phyloP scores from a whole-genome alignment of 2,329 filamentous ascomycete species.

The Pestalotiopsis sp. region DNA sequence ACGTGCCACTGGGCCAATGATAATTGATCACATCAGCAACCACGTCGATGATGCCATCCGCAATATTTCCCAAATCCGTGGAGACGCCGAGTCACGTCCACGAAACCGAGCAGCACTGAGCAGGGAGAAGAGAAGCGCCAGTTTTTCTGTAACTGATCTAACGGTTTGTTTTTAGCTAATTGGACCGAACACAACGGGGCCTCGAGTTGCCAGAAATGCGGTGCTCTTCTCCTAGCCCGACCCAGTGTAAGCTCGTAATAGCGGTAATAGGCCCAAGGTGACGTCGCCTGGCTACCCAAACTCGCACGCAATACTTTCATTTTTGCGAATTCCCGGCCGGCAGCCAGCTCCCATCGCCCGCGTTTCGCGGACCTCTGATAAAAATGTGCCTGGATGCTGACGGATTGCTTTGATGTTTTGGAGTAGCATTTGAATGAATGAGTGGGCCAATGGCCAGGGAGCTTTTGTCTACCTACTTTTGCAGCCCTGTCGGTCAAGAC shows the following conservation, averaged over 20 bases:
- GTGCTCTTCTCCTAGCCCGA: not conserved
- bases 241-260: not conserved
- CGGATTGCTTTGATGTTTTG: not conserved
- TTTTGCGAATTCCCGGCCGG: not conserved
- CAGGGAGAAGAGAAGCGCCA: not conserved
- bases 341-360: not conserved
- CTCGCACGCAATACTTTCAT: not conserved
- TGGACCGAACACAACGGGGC: not conserved
- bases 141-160: conserved; percentile 6
- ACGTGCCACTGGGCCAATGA: conserved; percentile 7
- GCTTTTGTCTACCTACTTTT: not conserved
- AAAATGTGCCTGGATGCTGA: not conserved
- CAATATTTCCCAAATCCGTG: not conserved
- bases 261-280: not conserved
- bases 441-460: not conserved
- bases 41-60: conserved; percentile 26
- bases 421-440: not conserved
- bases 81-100: not conserved
- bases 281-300: not conserved
- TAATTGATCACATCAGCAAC: conserved; percentile 23
- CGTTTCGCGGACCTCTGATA: not conserved
- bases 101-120: not conserved
- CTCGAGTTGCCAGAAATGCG: not conserved
- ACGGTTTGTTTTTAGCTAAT: conserved; percentile 8
- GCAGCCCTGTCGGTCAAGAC: not conserved